These are phyloP conservation scores for Herpotrichia juniperi DNA, from an alignment of 2,329 filamentous ascomycete species.

Conservation along the genomic window DNA sequence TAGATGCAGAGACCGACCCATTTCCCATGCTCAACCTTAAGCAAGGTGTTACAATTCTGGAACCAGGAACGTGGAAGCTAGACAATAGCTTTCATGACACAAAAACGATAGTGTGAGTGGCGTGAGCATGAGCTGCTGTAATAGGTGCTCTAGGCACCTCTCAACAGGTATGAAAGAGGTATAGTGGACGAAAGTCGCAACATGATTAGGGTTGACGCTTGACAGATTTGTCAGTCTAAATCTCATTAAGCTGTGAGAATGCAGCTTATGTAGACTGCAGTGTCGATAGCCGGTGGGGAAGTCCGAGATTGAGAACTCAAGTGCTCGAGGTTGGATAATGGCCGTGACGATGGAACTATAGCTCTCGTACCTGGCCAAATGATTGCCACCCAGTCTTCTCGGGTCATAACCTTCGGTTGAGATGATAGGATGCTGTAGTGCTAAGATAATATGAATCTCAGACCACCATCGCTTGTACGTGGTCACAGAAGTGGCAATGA, in stretches of 20 bases:
- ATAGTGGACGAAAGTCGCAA: not conserved
- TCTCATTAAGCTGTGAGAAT: not conserved
- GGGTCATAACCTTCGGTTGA: not conserved
- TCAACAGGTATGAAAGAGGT: not conserved
- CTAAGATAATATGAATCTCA: no score
- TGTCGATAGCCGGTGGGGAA: not conserved
- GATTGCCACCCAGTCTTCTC: not conserved
- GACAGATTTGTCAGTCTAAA: not conserved
- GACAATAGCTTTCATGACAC: not conserved
- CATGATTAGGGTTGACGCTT: not conserved
- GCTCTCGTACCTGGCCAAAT: not conserved
- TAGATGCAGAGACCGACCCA: not conserved
- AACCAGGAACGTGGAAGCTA: conserved; percentile 4
- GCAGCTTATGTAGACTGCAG: not conserved
- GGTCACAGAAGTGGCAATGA: not conserved
- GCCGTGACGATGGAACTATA: not conserved
- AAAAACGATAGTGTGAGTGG: not conserved
- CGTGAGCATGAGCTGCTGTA: not conserved
- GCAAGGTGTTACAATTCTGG: not conserved
- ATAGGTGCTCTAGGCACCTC: not conserved
- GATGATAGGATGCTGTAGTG: not conserved
- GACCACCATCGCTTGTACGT: no score
- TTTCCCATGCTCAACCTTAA: not conserved
- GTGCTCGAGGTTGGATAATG: not conserved
- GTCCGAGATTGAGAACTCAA: not conserved